A percentile compares a stretch with the other conserved stretches of the same genome.
These are phyloP conservation scores for Talaromyces ruber DNA, from an alignment of 495 filamentous ascomycete species.

Conservation along the genomic window DNA sequence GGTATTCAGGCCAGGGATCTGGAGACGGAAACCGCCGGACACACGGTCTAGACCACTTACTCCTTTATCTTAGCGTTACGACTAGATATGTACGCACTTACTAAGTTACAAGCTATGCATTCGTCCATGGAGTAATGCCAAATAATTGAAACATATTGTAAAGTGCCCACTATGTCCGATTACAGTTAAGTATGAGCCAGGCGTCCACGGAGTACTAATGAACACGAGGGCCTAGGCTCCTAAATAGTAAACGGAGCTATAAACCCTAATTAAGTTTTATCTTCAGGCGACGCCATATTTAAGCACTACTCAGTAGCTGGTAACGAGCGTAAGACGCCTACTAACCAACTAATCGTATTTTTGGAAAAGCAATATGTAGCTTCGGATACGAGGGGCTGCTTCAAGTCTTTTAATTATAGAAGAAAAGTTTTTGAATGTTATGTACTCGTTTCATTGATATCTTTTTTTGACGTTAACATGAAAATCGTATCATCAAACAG, in stretches of 20 bases:
- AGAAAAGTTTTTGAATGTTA: too few relatives aligned
- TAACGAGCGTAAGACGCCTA: too few relatives aligned
- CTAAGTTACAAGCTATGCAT: not conserved
- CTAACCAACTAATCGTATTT: too few relatives aligned
- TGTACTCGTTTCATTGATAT: not conserved
- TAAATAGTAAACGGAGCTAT: not conserved
- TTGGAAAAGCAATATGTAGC: too few relatives aligned
- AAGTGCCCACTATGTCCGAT: not conserved
- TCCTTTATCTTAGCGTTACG: not conserved
- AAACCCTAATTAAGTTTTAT: not conserved
- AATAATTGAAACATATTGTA: too few relatives aligned
- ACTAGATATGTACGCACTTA: not conserved
- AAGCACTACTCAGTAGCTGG: too few relatives aligned
- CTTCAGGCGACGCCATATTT: not conserved
- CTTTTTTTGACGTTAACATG: not conserved
- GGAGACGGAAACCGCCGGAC: not conserved
- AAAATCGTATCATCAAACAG: not conserved
- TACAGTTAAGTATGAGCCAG: not conserved
- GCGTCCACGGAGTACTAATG: not conserved
- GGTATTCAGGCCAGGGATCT: slow-evolving; percentile 50
- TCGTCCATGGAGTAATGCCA: too few relatives aligned
- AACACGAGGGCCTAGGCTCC: not conserved
- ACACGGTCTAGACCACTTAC: not conserved
- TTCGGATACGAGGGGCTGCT: too few relatives aligned
- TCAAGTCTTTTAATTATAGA: too few relatives aligned